These are phyloP conservation scores for Chrysoporthe puriensis DNA, from an alignment of 2,329 filamentous ascomycete genomes.

Conservation along the genomic window DNA sequence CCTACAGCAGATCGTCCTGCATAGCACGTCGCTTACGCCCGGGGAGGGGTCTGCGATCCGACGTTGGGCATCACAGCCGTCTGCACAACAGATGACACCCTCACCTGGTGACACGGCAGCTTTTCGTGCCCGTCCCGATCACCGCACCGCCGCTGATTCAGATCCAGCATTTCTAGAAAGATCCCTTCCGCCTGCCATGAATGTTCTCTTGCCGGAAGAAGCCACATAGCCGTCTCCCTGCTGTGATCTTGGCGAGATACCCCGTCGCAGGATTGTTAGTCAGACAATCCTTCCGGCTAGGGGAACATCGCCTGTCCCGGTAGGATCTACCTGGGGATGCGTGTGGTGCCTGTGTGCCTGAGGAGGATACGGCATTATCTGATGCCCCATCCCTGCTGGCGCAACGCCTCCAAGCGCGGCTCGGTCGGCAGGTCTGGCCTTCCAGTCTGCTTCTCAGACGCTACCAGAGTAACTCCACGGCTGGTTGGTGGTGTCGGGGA, in stretches of 20 bases:
- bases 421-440: too few species aligned
- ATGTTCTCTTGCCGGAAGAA: not conserved
- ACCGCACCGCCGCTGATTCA: not conserved
- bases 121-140: not conserved
- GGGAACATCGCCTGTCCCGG: constrained; percentile 14
- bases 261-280: constrained; percentile 6
- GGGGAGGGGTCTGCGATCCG: not conserved
- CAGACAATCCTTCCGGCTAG: constrained; percentile 21
- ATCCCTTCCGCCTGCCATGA: not conserved
- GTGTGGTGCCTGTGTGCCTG: not conserved
- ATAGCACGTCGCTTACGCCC: too few species aligned
- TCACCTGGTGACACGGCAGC: not conserved
- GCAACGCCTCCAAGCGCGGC: too few species aligned
- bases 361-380: not conserved
- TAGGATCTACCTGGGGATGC: not conserved
- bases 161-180: not conserved
- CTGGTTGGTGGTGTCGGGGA: too few species aligned
- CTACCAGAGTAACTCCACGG: not conserved
- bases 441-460: not conserved
- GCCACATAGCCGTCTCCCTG: not conserved
- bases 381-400: too few species aligned
- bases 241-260: not conserved
- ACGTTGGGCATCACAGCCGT: not conserved
- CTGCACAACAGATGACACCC: not conserved
- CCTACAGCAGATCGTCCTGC: not conserved